Conservation (phyloP, 164 flowering plant species). For the Kalanchoe fedtschenkoi region DNA sequence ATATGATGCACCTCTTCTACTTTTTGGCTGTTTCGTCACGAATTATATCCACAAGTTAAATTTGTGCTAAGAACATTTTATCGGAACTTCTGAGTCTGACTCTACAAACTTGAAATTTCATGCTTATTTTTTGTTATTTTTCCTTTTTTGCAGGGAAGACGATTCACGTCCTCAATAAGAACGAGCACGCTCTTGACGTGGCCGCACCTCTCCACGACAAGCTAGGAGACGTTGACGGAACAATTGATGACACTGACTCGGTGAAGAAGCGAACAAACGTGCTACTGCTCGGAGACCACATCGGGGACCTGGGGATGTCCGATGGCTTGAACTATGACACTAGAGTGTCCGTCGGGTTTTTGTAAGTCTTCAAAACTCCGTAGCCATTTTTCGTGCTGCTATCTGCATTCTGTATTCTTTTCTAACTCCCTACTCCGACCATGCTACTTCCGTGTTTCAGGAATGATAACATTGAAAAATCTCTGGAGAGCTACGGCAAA, state of each 20-base stretch:
- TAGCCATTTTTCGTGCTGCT: not conserved
- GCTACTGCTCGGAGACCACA: constrained; percentile 90
- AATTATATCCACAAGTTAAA: too few relatives aligned
- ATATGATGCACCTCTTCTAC: not conserved
- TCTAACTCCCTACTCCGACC: not conserved
- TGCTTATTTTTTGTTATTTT: not conserved
- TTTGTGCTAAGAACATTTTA: not conserved
- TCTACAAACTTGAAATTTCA: not conserved
- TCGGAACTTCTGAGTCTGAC: not conserved
- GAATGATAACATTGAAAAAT: constrained; percentile 66
- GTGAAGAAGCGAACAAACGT: constrained; percentile 78
- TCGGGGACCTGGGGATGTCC: constrained; percentile 93
- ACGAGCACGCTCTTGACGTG: constrained; percentile 97
- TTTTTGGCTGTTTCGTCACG: not conserved
- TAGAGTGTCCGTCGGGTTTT: constrained; percentile 77
- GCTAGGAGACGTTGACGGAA: constrained; percentile 36
- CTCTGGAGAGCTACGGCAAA: constrained; percentile 44
- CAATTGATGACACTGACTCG: constrained; percentile 27
- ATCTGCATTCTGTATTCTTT: not conserved
- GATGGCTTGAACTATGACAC: constrained; percentile 83
- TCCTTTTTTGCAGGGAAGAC: constrained; percentile 52
- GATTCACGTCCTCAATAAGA: constrained; percentile 80
- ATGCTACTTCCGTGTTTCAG: constrained; percentile 28
- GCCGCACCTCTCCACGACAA: constrained; percentile 78
- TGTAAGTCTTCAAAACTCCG: constrained; percentile 42